Evolutionary conservation across 2,329 filamentous ascomycete genomes (phyloP).

Genomic region (Diaporthe eres): DNA sequence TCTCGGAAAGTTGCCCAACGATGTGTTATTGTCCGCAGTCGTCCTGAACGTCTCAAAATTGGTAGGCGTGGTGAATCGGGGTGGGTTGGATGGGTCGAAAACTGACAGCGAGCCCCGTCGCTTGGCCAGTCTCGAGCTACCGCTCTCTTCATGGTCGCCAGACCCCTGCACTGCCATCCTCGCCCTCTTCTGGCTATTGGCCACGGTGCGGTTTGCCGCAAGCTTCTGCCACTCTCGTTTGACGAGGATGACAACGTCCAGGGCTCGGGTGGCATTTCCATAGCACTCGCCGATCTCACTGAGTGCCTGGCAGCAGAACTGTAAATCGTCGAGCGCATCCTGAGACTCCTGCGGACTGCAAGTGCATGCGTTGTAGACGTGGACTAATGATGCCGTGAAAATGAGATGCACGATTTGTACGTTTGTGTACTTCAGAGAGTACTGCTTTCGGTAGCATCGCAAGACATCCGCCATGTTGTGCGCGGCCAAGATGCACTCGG

Average conservation of each 20-base stretch:
- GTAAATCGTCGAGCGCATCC: background rate
- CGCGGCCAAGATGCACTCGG: background rate
- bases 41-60: background rate
- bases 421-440: background rate
- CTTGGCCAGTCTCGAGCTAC: background rate
- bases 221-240: constrained; percentile 21
- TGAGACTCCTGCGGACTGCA: background rate
- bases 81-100: background rate
- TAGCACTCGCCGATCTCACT: constrained; percentile 1
- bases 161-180: background rate
- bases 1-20: background rate
- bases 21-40: background rate
- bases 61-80: background rate
- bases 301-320: background rate
- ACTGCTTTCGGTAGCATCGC: background rate
- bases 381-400: background rate
- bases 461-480: background rate
- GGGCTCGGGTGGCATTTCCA: background rate
- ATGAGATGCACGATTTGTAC: background rate
- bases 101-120: background rate
- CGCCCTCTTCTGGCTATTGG: background rate
- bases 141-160: background rate
- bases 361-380: constrained; percentile 12
- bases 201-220: background rate
- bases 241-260: constrained; percentile 8